Conservation (phyloP, 2,329 filamentous ascomycete species). For the Xylaria hypoxylon region DNA sequence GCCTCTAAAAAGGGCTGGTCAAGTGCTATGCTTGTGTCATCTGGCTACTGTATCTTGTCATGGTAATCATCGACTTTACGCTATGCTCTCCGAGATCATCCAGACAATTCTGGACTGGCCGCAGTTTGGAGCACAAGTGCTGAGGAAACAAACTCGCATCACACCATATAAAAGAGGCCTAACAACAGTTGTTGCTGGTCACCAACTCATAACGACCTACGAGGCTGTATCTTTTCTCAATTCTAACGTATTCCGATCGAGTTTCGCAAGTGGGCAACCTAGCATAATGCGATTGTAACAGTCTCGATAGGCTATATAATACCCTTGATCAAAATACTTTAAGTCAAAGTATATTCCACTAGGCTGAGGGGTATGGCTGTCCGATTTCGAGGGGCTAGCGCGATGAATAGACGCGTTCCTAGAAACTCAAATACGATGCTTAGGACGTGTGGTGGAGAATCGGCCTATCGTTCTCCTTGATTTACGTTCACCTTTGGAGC, state of each 20-base stretch:
- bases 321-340: not conserved
- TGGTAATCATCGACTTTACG: not conserved
- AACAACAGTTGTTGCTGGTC: not conserved
- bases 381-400: not conserved
- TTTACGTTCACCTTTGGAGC: conserved; percentile 10
- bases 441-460: conserved; percentile 21
- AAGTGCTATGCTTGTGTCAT: not conserved
- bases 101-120: not conserved
- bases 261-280: not conserved
- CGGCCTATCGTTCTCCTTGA: conserved; percentile 12
- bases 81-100: not conserved
- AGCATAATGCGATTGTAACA: not conserved
- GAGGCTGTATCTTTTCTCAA: conserved; percentile 6
- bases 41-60: not conserved
- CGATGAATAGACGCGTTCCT: conserved; percentile 8
- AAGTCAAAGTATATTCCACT: not conserved
- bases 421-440: conserved; percentile 3
- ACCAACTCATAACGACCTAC: not conserved
- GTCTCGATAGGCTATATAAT: not conserved
- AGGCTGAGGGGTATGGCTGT: not conserved
- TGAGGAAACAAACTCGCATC: not conserved
- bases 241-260: not conserved
- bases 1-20: not conserved
- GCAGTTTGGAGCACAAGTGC: too few relatives aligned
- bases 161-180: not conserved